Percentiles rank a stretch among this genome's conserved stretches.
phyloP scores from a whole-genome alignment of 1,284 basidiomycete genomes.

The Trametes versicolor region DNA sequence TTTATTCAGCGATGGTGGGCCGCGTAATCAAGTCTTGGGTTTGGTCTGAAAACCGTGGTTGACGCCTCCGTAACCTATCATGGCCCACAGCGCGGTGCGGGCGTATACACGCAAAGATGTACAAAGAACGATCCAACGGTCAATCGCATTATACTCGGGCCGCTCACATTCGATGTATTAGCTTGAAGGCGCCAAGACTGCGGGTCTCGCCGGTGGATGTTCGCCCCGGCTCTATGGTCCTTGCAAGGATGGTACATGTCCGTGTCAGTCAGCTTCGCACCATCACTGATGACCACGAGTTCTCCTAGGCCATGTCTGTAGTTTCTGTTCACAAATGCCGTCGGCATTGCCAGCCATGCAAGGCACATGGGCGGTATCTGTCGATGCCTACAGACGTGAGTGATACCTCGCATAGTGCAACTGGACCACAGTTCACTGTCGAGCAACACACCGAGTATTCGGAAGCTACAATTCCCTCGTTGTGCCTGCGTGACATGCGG shows the following conservation, averaged over 20 bases:
- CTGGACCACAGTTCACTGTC: too few species aligned
- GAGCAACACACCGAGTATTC: not conserved
- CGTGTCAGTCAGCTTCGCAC: not conserved
- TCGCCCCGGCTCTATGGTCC: not conserved
- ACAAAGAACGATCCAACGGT: too few species aligned
- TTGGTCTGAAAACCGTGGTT: too few species aligned
- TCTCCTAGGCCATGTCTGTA: not conserved
- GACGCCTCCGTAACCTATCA: too few species aligned
- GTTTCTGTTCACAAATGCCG: not conserved
- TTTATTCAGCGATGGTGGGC: too few species aligned
- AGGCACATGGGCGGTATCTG: not conserved
- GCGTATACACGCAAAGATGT: too few species aligned
- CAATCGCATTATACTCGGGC: too few species aligned
- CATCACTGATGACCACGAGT: not conserved
- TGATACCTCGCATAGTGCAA: not conserved
- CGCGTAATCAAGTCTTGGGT: too few species aligned
- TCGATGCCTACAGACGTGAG: not conserved
- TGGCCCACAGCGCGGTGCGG: too few species aligned
- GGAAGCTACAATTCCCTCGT: not conserved
- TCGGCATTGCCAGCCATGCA: conserved; percentile 1
- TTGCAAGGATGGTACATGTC: not conserved
- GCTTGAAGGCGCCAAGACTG: too few species aligned
- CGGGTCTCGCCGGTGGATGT: too few species aligned
- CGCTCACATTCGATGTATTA: too few species aligned
- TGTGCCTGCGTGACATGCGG: not conserved